Conservation (phyloP, 371 early-diverging fungal species). For the Syncephalastrum monosporum region DNA sequence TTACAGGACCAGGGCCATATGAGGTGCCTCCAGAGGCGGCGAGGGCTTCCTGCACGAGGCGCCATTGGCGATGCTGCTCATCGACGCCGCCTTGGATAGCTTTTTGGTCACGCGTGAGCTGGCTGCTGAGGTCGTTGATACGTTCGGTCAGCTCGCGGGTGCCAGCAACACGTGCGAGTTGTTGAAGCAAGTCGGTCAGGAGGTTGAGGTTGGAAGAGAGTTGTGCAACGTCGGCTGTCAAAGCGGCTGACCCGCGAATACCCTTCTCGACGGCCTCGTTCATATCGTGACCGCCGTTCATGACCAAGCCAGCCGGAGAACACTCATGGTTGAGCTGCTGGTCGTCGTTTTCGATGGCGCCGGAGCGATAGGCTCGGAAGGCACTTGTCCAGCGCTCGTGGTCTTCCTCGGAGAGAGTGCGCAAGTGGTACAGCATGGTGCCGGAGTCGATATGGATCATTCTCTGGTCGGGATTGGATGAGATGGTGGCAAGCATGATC, state of each 20-base stretch:
- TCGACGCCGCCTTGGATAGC: conserved; percentile 1
- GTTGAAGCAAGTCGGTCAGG: conserved; percentile 13
- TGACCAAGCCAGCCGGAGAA: conserved; percentile 4
- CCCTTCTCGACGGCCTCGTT: conserved; percentile 13
- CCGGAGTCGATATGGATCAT: conserved; percentile 86
- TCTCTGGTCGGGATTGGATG: conserved; percentile 60
- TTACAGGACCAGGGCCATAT: no score
- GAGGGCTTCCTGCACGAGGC: conserved; percentile 6
- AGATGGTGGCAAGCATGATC: conserved; percentile 61
- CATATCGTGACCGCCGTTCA: conserved; percentile 3
- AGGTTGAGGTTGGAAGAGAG: conserved; percentile 11
- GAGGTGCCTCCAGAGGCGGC: background rate
- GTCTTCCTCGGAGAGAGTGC: conserved; percentile 62
- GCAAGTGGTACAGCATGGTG: conserved; percentile 74
- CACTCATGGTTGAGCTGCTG: background rate
- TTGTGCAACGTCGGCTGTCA: conserved; percentile 6
- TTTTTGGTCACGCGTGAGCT: conserved; percentile 10
- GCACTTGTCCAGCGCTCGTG: conserved; percentile 67
- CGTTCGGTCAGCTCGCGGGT: conserved; percentile 7
- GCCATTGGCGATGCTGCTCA: conserved; percentile 17
- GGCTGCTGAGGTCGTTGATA: conserved; percentile 3
- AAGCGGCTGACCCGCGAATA: conserved; percentile 5
- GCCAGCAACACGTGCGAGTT: conserved; percentile 8
- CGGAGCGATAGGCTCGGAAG: conserved; percentile 28
- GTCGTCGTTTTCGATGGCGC: conserved; percentile 7